Base-by-base conservation (phyloP, 768 basidiomycete genomes). In the Suillus variegatus region DNA sequence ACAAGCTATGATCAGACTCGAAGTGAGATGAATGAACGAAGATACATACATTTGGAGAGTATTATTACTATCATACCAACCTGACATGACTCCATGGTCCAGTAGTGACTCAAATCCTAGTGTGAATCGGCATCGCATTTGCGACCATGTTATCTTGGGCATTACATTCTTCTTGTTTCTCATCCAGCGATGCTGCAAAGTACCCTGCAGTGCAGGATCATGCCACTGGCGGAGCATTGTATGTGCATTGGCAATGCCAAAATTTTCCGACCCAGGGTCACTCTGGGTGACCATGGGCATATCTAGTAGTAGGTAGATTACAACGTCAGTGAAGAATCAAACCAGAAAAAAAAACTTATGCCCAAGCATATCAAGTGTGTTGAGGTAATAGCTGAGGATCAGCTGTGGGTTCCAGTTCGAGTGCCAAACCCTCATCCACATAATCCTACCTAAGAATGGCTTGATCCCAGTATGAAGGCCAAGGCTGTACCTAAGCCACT, bases 401-500 rank as follows among this genome's bases (percentile, higher is more conserved):
- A 82, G 67, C 3, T 70, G 67, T 4, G 78, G 73, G 68, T 81
- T 79, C 1, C 65, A 49, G 61, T 84, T 84, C 0, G 74, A 80
- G 75, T 80, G 80, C 82, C 82, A 85, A 0, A 82, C 71, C 36
- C 73, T 74, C 0, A 81, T 35, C 82, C 81, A 84, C 3, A 62
- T 41, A 16, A 80, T 72, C 0, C 38, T 20, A 0, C 79, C 77
- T 22, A 72, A 38, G 43, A 75, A 81, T 1, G 80, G 78, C 58
- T 84, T 82, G 14, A 80, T 55, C 0, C 73, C 71, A n/a, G 70
- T 40, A 13, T 40, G 40, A 10, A 40, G 40, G 40, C 40, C 5
- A 13, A 40, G 40, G 10, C 40, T 3, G 10, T 40, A 40, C 40
- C 40, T 40, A 40, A 40, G 40, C 40, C 40, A 40, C 40, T 40